These are phyloP conservation scores for Aphanomyces cochlioides DNA, from an alignment of 352 stramenopile genomes.

Conservation along the genomic window DNA sequence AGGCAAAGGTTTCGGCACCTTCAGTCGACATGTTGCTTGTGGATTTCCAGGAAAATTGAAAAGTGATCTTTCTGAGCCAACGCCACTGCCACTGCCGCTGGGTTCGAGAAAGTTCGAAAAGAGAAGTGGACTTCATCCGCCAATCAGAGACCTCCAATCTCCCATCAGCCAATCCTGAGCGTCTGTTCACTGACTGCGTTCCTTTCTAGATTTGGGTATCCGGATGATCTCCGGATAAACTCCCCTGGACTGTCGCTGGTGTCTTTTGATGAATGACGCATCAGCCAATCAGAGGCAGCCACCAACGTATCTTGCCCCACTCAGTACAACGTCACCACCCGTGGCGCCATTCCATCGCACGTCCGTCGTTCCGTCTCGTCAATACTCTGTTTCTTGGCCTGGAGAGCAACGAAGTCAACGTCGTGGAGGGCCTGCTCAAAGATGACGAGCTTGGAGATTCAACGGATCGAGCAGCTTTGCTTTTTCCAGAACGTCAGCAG, in stretches of 20 bases:
- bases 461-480: conserved; percentile 58
- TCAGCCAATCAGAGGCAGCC: too few relatives aligned
- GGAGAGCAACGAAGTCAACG: conserved; percentile 67
- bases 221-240: too few relatives aligned
- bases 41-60: conserved; percentile 18
- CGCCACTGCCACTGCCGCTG: background rate
- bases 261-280: too few relatives aligned
- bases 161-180: too few relatives aligned
- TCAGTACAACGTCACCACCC: too few relatives aligned
- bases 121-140: background rate
- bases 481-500: conserved; percentile 63
- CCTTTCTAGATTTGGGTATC: too few relatives aligned
- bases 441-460: conserved; percentile 61
- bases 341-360: too few relatives aligned
- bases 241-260: too few relatives aligned
- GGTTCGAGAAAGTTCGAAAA: conserved; percentile 27
- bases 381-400: conserved; percentile 56
- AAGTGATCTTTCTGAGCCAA: background rate
- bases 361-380: background rate
- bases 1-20: conserved; percentile 98
- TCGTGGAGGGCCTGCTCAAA: conserved; percentile 74
- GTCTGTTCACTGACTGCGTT: too few relatives aligned
- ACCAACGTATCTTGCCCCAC: too few relatives aligned
- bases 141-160: too few relatives aligned
- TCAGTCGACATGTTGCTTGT: conserved; percentile 48